These are phyloP conservation scores for Pseudisothecium myosuroides DNA, from an alignment of 225 moss, liverwort and hornwort genomes.

Conservation along the genomic window DNA sequence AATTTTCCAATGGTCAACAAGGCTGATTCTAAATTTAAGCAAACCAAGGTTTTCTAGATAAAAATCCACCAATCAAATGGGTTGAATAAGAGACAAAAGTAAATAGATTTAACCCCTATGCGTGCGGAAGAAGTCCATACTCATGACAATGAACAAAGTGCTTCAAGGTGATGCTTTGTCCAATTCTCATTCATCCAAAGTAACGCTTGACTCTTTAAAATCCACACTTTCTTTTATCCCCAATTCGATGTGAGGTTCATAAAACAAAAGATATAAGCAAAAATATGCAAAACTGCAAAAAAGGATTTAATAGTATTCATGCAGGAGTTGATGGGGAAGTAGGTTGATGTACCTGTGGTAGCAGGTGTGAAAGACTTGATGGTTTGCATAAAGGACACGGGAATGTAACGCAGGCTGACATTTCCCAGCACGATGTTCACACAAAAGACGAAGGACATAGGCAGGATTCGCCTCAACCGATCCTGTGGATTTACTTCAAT, in stretches of 20 bases:
- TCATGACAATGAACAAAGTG: not conserved
- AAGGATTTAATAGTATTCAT: not conserved
- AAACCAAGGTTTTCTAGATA: not conserved
- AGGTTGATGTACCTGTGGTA: constrained; percentile 41
- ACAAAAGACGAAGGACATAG: constrained; percentile 73
- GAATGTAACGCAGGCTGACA: constrained; percentile 66
- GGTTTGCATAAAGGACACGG: constrained; percentile 86
- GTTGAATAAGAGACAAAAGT: not conserved
- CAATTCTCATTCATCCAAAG: not conserved
- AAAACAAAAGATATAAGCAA: not conserved
- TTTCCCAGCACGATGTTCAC: constrained; percentile 74
- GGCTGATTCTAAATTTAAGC: not conserved
- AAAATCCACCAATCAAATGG: not conserved
- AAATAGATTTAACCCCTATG: not conserved
- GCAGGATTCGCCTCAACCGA: constrained; percentile 49
- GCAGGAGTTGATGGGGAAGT: not conserved
- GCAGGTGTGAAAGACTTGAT: constrained; percentile 85
- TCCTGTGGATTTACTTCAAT: constrained; percentile 66
- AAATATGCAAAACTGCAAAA: not conserved
- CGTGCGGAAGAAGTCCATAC: not conserved
- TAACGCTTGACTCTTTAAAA: not conserved
- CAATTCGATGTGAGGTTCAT: not conserved
- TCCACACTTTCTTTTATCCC: not conserved
- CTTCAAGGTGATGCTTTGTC: not conserved
- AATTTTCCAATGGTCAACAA: not conserved